phyloP scores from a whole-genome alignment of 176 grass and related monocot genomes.

The Aegilops umbellulata region DNA sequence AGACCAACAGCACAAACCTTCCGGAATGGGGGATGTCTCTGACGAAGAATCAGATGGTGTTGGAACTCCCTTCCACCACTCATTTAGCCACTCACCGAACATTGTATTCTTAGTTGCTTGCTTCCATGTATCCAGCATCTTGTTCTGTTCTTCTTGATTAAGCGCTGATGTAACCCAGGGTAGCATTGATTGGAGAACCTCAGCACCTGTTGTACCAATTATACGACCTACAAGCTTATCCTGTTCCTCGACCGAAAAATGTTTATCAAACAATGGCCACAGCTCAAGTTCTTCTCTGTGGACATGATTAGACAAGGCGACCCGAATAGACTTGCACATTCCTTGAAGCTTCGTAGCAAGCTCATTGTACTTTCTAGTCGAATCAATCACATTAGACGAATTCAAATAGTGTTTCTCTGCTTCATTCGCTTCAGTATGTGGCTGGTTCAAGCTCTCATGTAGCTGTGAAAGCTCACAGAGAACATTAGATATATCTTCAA shows the following conservation, averaged over 20 bases:
- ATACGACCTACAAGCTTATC: slow-evolving; percentile 96
- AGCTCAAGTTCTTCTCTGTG: slow-evolving; percentile 91
- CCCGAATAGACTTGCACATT: slow-evolving; percentile 97
- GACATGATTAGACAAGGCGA: slow-evolving; percentile 87
- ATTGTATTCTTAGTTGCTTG: slow-evolving; percentile 95
- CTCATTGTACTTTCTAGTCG: slow-evolving; percentile 76
- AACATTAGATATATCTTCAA: slow-evolving; percentile 77
- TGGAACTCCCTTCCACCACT: slow-evolving; percentile 92
- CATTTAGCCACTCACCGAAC: slow-evolving; percentile 99
- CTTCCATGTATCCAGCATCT: slow-evolving; percentile 96
- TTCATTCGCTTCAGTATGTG: slow-evolving; percentile 18
- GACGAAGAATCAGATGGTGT: slow-evolving; percentile 43
- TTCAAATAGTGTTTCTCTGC: slow-evolving; percentile 4
- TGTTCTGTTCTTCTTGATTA: slow-evolving; percentile 89
- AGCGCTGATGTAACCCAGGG: slow-evolving; percentile 95
- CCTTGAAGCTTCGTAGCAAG: slow-evolving; percentile 94
- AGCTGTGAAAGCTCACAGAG: slow-evolving; percentile 74
- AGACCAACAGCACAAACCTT: slow-evolving; percentile 47
- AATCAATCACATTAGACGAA: slow-evolving; percentile 31
- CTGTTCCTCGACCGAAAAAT: slow-evolving; percentile 97
- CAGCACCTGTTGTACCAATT: slow-evolving; percentile 97
- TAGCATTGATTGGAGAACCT: slow-evolving; percentile 97
- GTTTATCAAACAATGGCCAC: slow-evolving; percentile 97
- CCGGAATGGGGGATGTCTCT: slow-evolving; percentile 43
- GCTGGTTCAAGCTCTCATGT: slow-evolving; percentile 44